phyloP scores from a whole-genome alignment of 805 yeast genomes.

The Debaryomyces maramus region DNA sequence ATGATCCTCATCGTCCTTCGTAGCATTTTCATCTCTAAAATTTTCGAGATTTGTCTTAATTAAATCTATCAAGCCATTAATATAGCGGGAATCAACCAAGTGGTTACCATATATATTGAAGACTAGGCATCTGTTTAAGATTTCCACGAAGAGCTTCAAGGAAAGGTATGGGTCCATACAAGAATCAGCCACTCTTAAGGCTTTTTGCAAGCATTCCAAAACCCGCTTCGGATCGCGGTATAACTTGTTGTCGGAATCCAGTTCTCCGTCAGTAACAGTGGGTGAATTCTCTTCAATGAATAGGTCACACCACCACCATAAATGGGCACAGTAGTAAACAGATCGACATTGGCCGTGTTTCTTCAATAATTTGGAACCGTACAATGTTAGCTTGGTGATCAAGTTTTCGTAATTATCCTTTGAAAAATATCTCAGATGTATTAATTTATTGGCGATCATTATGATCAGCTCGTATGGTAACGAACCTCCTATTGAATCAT shows the following conservation, averaged over 20 bases:
- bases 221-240: constrained; percentile 65
- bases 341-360: constrained; percentile 95
- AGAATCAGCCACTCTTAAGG: constrained; percentile 90
- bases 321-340: constrained; percentile 81
- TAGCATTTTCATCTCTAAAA: constrained; percentile 26
- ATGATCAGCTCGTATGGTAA: constrained; percentile 51
- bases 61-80: constrained; percentile 83
- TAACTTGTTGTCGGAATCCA: constrained; percentile 13
- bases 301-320: constrained; percentile 87
- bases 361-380: constrained; percentile 83
- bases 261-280: constrained; percentile 22
- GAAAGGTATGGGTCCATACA: constrained; percentile 78
- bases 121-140: constrained; percentile 80
- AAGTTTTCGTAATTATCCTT: constrained; percentile 76
- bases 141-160: constrained; percentile 83
- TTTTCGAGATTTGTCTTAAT: constrained; percentile 65
- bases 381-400: constrained; percentile 81
- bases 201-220: constrained; percentile 84
- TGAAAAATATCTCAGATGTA: constrained; percentile 44
- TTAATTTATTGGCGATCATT: constrained; percentile 46
- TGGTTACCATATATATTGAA: constrained; percentile 81
- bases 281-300: constrained; percentile 30
- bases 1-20: constrained; percentile 23
- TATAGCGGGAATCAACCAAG: constrained; percentile 67
- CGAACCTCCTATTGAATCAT: constrained; percentile 46